Conservation (phyloP, 768 basidiomycete species). For the Rhodotorula kratochvilovae region DNA sequence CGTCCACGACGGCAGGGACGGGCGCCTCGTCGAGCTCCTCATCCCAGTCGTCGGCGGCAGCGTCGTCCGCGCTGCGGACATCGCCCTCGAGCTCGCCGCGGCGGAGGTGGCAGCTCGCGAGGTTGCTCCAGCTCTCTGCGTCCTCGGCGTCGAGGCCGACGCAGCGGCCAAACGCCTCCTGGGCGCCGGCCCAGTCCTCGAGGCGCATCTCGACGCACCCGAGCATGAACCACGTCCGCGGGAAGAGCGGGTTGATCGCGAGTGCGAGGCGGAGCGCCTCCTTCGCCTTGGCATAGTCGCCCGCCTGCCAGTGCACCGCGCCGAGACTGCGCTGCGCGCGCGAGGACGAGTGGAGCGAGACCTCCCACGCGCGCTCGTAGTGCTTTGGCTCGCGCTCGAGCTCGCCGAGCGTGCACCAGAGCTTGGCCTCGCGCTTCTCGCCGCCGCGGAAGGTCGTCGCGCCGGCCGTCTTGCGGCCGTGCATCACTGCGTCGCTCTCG, state of each 20-base stretch:
- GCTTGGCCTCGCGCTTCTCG: constrained; percentile 71
- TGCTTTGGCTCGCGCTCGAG: constrained; percentile 69
- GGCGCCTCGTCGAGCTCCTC: constrained; percentile 2
- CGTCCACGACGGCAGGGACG: not conserved
- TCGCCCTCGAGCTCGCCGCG: constrained; percentile 55
- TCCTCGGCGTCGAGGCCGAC: constrained; percentile 93
- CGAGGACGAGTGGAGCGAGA: constrained; percentile 74
- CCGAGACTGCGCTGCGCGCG: constrained; percentile 90
- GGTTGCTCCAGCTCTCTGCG: constrained; percentile 95
- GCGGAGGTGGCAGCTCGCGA: constrained; percentile 88
- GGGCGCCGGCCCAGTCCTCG: constrained; percentile 79
- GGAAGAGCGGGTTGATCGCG: constrained; percentile 77
- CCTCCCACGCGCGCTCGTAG: constrained; percentile 76
- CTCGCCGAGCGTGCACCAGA: constrained; percentile 93
- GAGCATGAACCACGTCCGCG: constrained; percentile 93
- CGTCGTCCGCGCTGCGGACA: constrained; percentile 46
- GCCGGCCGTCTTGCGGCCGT: constrained; percentile 50
- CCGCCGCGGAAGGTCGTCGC: constrained; percentile 53
- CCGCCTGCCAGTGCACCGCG: constrained; percentile 68
- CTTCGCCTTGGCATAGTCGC: constrained; percentile 62
- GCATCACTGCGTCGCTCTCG: constrained; percentile 71
- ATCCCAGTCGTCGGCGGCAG: constrained; percentile 41
- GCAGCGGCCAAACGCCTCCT: constrained; percentile 75
- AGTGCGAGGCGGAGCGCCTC: constrained; percentile 68
- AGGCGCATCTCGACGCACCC: constrained; percentile 80